Conservation (phyloP, 305 asterid genomes). For the Lippia alba region DNA sequence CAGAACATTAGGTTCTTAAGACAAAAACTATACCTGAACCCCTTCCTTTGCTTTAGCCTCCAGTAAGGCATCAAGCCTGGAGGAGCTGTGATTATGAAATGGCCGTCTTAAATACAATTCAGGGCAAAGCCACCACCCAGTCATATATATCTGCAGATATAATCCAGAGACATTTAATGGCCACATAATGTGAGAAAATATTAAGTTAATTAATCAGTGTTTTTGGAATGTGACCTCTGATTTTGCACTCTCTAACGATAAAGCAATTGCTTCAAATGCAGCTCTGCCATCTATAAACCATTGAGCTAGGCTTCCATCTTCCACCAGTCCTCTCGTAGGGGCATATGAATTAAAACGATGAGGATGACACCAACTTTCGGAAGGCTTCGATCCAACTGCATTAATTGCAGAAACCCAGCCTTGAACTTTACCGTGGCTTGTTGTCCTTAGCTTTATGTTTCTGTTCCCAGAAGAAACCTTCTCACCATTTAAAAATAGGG, state of each 20-base stretch:
- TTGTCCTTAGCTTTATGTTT: slow-evolving; percentile 65
- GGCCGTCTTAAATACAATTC: slow-evolving; percentile 92
- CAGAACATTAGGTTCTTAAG: background rate
- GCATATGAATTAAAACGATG: slow-evolving; percentile 88
- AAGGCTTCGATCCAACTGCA: slow-evolving; percentile 58
- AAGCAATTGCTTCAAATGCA: slow-evolving; percentile 94
- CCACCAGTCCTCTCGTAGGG: slow-evolving; percentile 81
- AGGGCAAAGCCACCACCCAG: slow-evolving; percentile 99
- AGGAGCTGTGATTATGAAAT: slow-evolving; percentile 64
- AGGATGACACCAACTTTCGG: slow-evolving; percentile 84
- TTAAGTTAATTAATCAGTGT: background rate
- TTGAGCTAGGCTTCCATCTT: slow-evolving; percentile 91
- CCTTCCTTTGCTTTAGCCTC: slow-evolving; percentile 94
- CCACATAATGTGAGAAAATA: slow-evolving; percentile 17
- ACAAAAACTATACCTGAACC: slow-evolving; percentile 66
- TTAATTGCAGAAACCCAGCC: slow-evolving; percentile 86
- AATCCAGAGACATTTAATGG: slow-evolving; percentile 21
- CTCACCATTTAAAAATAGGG: slow-evolving; percentile 37
- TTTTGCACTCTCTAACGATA: slow-evolving; percentile 79
- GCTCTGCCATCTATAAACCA: slow-evolving; percentile 93
- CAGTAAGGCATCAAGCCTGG: slow-evolving; percentile 81
- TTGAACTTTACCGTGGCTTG: slow-evolving; percentile 65
- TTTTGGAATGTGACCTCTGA: slow-evolving; percentile 66
- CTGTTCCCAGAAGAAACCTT: slow-evolving; percentile 79
- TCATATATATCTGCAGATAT: slow-evolving; percentile 76